Conservation (phyloP, 176 grass and related monocot genomes). For the Pontederia paniculata region DNA sequence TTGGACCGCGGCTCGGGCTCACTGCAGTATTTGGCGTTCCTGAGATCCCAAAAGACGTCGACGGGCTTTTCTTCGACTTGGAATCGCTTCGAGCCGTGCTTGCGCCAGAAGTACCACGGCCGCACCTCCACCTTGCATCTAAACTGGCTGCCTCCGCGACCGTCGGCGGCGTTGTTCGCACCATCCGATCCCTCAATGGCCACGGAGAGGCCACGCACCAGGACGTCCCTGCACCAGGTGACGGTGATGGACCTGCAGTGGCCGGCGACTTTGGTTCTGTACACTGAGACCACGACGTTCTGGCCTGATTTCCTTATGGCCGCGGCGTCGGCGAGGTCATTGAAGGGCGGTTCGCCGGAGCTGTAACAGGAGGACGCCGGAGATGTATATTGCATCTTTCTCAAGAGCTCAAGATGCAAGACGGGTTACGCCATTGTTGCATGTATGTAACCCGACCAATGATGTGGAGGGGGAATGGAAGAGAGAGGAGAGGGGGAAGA, state of each 20-base stretch:
- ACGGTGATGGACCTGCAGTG: slow-evolving; percentile 61
- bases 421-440: too few relatives aligned
- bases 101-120: slow-evolving; percentile 78
- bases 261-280: slow-evolving; percentile 71
- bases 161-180: neutral
- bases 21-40: slow-evolving; percentile 40
- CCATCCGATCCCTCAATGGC: neutral
- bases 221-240: slow-evolving; percentile 57
- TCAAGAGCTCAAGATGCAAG: neutral
- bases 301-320: slow-evolving; percentile 28
- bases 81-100: slow-evolving; percentile 37
- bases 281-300: slow-evolving; percentile 55
- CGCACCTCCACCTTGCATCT: slow-evolving; percentile 53
- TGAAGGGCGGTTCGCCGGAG: neutral
- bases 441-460: too few relatives aligned
- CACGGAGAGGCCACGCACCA: slow-evolving; percentile 48
- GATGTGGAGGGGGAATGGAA: too few relatives aligned
- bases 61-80: slow-evolving; percentile 32
- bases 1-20: slow-evolving; percentile 40
- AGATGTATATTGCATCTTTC: neutral
- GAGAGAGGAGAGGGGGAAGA: too few relatives aligned
- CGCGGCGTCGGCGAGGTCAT: slow-evolving; percentile 3
- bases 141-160: slow-evolving; percentile 10
- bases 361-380: neutral
- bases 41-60: slow-evolving; percentile 73